A percentile compares a stretch with the other conserved stretches of the same genome.
Conservation (phyloP, 805 yeast species). For the Alloascoidea africana region DNA sequence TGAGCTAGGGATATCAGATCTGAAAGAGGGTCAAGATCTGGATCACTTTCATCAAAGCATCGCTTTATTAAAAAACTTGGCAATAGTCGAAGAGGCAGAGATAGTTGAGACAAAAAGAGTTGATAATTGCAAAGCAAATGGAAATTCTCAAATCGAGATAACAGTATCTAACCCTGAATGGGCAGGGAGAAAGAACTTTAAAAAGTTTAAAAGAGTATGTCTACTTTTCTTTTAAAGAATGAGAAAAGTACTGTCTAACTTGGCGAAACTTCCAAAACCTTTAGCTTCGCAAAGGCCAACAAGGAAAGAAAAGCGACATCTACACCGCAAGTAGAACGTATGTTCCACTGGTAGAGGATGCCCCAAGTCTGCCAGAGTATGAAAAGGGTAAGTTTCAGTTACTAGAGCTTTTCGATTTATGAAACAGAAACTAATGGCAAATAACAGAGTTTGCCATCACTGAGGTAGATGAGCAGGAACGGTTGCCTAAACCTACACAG, state of each 20-base stretch:
- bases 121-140: conserved; percentile 2
- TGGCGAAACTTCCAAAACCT: neutral
- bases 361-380: neutral
- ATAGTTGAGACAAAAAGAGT: neutral
- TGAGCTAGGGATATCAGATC: neutral
- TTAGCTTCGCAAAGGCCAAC: neutral
- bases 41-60: no score
- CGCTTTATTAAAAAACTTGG: neutral
- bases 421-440: no score
- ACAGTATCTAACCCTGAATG: conserved; percentile 1
- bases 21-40: no score
- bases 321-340: neutral
- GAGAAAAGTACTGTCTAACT: neutral
- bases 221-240: neutral
- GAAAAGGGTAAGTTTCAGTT: neutral
- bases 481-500: neutral
- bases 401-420: no score
- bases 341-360: neutral
- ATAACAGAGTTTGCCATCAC: neutral
- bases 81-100: neutral
- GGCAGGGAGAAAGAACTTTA: conserved; percentile 3
- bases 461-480: neutral
- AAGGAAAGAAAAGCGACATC: neutral
- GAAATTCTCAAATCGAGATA: neutral
- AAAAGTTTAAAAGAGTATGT: conserved; percentile 3